A percentile compares a stretch with the other conserved stretches of the same genome.
phyloP scores from a whole-genome alignment of 768 basidiomycete species.

The Lentinus tigrinus region DNA sequence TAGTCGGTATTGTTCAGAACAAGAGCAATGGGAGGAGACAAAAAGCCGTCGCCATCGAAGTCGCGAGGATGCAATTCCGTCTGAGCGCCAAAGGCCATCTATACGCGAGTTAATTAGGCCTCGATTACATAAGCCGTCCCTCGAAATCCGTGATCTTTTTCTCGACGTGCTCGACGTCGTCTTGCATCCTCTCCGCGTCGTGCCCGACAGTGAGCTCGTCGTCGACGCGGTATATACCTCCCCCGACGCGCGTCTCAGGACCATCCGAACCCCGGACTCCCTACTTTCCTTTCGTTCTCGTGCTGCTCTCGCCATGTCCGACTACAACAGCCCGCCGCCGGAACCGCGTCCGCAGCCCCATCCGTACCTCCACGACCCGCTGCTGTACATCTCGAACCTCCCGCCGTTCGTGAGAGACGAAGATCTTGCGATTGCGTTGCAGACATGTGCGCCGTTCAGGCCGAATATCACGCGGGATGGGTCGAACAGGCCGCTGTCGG shows the following conservation, averaged over 20 bases:
- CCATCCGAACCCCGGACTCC: background rate
- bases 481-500: slow-evolving; percentile 50
- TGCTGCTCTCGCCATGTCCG: slow-evolving; percentile 28
- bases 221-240: background rate
- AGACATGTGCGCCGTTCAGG: slow-evolving; percentile 77
- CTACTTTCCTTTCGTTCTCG: background rate
- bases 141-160: slow-evolving; percentile 1
- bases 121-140: background rate
- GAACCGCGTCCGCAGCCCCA: slow-evolving; percentile 47
- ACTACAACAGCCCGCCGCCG: slow-evolving; percentile 21
- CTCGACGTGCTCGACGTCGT: background rate
- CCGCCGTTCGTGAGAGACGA: slow-evolving; percentile 75
- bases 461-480: slow-evolving; percentile 71
- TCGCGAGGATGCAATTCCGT: too few species aligned
- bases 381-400: slow-evolving; percentile 78
- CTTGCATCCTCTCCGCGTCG: background rate
- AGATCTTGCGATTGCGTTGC: slow-evolving; percentile 71
- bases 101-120: background rate
- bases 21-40: background rate
- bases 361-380: slow-evolving; percentile 82
- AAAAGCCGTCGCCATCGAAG: background rate
- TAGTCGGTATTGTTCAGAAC: too few species aligned
- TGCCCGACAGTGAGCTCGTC: background rate
- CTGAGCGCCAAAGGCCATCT: background rate
- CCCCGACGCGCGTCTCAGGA: background rate